Conservation (phyloP, 192 early-diverging fungal genomes). For the Dimargaris xerosporica region DNA sequence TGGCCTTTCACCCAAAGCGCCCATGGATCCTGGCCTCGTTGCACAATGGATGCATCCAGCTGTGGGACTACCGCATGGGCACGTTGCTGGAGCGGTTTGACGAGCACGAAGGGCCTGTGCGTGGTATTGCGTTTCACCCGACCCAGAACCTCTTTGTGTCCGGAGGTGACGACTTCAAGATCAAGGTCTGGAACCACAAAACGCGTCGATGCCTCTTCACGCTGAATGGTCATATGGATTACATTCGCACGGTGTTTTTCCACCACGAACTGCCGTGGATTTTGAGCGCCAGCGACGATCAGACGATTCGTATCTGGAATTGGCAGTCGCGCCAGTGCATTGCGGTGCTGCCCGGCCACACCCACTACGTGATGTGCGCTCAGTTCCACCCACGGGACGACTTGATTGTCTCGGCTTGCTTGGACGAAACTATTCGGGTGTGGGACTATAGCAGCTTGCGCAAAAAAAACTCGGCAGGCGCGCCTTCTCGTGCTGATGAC, state of each 20-base stretch:
- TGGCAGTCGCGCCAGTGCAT: slow-evolving; percentile 99
- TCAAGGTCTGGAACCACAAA: slow-evolving; percentile 99
- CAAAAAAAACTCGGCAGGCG: slow-evolving; percentile 30
- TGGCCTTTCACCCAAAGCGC: slow-evolving; percentile 92
- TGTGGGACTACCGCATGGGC: slow-evolving; percentile 99
- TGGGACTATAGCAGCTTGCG: slow-evolving; percentile 92
- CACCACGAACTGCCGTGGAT: slow-evolving; percentile 99
- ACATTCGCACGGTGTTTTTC: slow-evolving; percentile 92
- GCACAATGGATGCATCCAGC: slow-evolving; percentile 94
- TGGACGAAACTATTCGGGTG: slow-evolving; percentile 96
- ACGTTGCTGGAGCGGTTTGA: slow-evolving; percentile 95
- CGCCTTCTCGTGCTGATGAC: slow-evolving; percentile 8
- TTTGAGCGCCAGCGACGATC: slow-evolving; percentile 89
- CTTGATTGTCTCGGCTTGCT: slow-evolving; percentile 83
- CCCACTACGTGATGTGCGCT: slow-evolving; percentile 97
- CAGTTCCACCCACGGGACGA: slow-evolving; percentile 98
- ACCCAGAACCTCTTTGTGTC: slow-evolving; percentile 95
- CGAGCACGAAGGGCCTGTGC: slow-evolving; percentile 98
- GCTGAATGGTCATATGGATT: slow-evolving; percentile 94
- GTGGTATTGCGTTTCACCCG: slow-evolving; percentile 90
- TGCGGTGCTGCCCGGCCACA: slow-evolving; percentile 93
- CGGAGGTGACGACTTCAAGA: slow-evolving; percentile 98
- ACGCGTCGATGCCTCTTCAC: slow-evolving; percentile 91
- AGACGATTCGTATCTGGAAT: slow-evolving; percentile 99
- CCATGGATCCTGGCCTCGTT: slow-evolving; percentile 96